Evolutionary conservation across 2,329 filamentous ascomycete genomes (phyloP), one percentile per base, ranked within the genome.

Genomic region (Tolypocladium endophyticum): DNA sequence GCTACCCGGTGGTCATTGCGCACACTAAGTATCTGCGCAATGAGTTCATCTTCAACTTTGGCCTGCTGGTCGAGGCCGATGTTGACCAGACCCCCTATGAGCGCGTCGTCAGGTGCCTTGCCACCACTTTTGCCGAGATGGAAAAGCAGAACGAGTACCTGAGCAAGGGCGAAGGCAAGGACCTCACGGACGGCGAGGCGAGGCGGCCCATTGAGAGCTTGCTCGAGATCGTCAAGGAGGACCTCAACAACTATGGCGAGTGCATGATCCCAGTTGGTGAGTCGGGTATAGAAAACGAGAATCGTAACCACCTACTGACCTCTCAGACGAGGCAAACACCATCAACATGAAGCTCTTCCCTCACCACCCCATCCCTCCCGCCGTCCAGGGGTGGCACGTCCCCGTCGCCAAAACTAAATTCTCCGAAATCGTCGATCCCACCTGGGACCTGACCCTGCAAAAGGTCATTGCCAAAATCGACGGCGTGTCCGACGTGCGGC

Each of bases 11-110:
- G 58, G 93, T 91, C 70, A 90, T 97, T 70, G 85, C 88, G 57
- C 84, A 92, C 64, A 82, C 86, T 59, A 87, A 88, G 66, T 96
- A 97, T 70, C 85, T 88, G 69, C 87, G 94, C 61, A 96, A 96
- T 74, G 90, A 96, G 73, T 97, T 97, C 79, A 96, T 97, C 70
- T 99, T 97, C 83, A 97, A 97, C 74, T 96, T 97, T 70, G 92
- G 91, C 61, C 79, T 97, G 53, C 88, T 96, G 35, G 80, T 96
- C 56, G 83, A 88, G 57, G 74, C 75, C 55, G 79, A 81, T 57
- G 76, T 78, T 58, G 89, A 95, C 69, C 89, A 89, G 71, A 83
- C 84, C 56, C 88, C 87, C 39, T 96, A 91, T 72, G 90, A 92
- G 73, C 87, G 87, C 64, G 89, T 97, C 38, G 91, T 96, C 58